Evolutionary conservation across 2,329 filamentous ascomycete genomes (phyloP).

Genomic region (Epichloe uncinata): DNA sequence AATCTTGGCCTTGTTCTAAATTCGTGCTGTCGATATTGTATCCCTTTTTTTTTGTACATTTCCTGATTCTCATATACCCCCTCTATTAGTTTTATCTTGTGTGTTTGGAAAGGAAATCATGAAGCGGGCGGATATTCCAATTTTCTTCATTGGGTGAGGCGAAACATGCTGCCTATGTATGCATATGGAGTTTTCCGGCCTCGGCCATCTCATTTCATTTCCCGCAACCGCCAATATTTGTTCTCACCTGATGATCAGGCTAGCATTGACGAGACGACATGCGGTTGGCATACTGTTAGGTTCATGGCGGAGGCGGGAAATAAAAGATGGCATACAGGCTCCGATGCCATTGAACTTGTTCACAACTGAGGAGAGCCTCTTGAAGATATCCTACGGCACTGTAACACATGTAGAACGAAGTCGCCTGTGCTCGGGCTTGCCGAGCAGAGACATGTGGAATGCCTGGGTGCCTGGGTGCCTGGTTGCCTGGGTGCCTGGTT

Average conservation of each 20-base stretch:
- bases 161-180: neutral
- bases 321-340: neutral
- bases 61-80: constrained; percentile 2
- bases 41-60: neutral
- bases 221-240: too few species aligned
- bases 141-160: neutral
- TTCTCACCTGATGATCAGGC: neutral
- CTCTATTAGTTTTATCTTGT: neutral
- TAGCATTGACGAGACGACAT: neutral
- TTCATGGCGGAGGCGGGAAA: neutral
- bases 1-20: neutral
- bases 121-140: neutral
- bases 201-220: neutral
- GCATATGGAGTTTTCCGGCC: neutral
- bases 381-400: too few species aligned
- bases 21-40: too few species aligned
- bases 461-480: neutral
- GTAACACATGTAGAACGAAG: too few species aligned
- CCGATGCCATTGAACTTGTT: neutral
- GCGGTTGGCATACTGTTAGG: neutral
- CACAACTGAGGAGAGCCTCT: neutral
- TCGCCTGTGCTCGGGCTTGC: neutral
- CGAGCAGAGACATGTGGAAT: neutral
- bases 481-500: too few species aligned
- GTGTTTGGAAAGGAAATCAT: neutral